A percentile compares a stretch with the other conserved stretches of the same genome.
These are phyloP conservation scores for Eucalyptus fibrosa DNA, from an alignment of 345 rosid species.

Conservation along the genomic window DNA sequence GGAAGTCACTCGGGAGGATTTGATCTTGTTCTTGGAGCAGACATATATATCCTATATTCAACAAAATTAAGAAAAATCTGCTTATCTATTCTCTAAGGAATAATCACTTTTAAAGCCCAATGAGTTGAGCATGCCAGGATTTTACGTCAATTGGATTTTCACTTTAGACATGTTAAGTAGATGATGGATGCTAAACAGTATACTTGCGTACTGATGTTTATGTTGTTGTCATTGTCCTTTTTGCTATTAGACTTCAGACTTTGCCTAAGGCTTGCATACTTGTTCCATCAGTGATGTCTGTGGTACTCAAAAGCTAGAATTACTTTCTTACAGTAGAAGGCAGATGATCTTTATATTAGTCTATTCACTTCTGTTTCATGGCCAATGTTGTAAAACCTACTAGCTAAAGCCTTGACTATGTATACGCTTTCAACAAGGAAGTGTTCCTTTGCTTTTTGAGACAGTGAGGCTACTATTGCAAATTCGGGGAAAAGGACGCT, in stretches of 20 bases:
- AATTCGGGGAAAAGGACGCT: slow-evolving; percentile 23
- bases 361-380: neutral
- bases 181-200: neutral
- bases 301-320: neutral
- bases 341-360: neutral
- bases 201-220: neutral
- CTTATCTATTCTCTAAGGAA: neutral
- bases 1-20: slow-evolving; percentile 50
- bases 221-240: neutral
- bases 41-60: slow-evolving; percentile 69
- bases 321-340: neutral
- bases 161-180: neutral
- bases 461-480: slow-evolving; percentile 62
- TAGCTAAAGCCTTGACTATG: slow-evolving; percentile 35
- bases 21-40: slow-evolving; percentile 93
- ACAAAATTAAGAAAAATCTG: neutral
- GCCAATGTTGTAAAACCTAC: neutral
- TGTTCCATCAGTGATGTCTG: neutral
- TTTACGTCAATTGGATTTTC: neutral
- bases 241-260: neutral
- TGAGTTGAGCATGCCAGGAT: neutral
- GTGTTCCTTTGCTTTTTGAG: slow-evolving; percentile 66
- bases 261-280: neutral
- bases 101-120: neutral
- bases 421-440: slow-evolving; percentile 85